These are phyloP conservation scores for Sphagnum contortum DNA, from an alignment of 225 moss, liverwort and hornwort species.

Conservation along the genomic window DNA sequence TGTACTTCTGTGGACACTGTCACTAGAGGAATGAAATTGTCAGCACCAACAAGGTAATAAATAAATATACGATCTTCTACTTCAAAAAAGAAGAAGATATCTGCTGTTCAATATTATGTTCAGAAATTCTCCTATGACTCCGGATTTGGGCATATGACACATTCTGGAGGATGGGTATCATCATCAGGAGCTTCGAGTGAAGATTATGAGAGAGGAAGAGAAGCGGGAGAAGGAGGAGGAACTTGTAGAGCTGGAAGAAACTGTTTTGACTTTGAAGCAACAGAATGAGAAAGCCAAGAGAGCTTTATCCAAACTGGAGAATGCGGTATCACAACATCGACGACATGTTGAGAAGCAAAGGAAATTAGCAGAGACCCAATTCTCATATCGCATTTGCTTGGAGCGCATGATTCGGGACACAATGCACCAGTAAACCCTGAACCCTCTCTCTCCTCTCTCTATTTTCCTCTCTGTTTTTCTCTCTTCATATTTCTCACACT, in stretches of 20 bases:
- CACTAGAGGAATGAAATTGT: too few relatives aligned
- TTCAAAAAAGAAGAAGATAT: too few relatives aligned
- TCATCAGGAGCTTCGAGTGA: not conserved
- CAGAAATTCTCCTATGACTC: too few relatives aligned
- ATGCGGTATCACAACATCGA: not conserved
- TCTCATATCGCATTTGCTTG: slow-evolving; percentile 1
- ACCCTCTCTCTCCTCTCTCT: not conserved
- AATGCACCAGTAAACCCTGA: slow-evolving; percentile 4
- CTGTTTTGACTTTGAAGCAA: not conserved
- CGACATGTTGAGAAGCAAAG: slow-evolving; percentile 8
- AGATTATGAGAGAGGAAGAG: slow-evolving; percentile 5
- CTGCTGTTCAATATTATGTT: too few relatives aligned
- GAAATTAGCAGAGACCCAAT: slow-evolving; percentile 5
- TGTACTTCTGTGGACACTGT: too few relatives aligned
- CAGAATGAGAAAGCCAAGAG: slow-evolving; percentile 2
- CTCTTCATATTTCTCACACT: too few relatives aligned
- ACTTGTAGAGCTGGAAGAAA: slow-evolving; percentile 1
- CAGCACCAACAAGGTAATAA: too few relatives aligned
- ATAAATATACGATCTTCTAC: too few relatives aligned
- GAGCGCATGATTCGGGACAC: slow-evolving; percentile 8
- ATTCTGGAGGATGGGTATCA: too few relatives aligned
- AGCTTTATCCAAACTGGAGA: slow-evolving; percentile 1
- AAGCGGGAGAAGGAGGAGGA: slow-evolving; percentile 4
- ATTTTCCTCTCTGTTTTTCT: too few relatives aligned
- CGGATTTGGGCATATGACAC: too few relatives aligned